Evolutionary conservation across 176 grass and related monocot species (phyloP).

Genomic region (Phragmites australis): DNA sequence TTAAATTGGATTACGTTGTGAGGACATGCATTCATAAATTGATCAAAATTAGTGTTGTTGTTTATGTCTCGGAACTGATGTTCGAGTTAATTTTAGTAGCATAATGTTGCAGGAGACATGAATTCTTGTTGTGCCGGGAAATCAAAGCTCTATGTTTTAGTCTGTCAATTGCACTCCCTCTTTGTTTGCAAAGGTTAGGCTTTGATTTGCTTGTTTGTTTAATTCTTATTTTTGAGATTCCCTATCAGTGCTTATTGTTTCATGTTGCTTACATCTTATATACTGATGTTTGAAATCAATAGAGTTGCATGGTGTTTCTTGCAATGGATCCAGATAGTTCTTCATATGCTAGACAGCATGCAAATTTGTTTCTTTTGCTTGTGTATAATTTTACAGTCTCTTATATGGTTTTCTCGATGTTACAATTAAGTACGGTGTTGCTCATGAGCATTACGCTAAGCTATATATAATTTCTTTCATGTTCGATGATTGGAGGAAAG

Average conservation of each 20-base stretch:
- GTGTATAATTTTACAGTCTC: background rate
- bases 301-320: background rate
- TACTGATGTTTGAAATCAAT: slow-evolving; percentile 14
- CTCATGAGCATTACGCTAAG: background rate
- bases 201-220: background rate
- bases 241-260: background rate
- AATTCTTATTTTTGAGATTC: background rate
- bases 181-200: background rate
- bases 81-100: background rate
- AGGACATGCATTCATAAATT: slow-evolving; percentile 56
- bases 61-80: slow-evolving; percentile 9
- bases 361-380: background rate
- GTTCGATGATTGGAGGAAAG: background rate
- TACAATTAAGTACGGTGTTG: background rate
- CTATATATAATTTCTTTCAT: background rate
- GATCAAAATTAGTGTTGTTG: slow-evolving; percentile 31
- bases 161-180: background rate
- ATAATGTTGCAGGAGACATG: slow-evolving; percentile 2
- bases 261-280: background rate
- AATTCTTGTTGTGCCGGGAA: slow-evolving; percentile 15
- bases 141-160: background rate
- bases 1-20: slow-evolving; percentile 28
- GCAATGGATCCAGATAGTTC: background rate
- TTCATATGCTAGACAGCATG: background rate
- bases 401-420: background rate